Evolutionary conservation across 2,329 filamentous ascomycete species (phyloP).

Genomic region (Boeremia exigua): DNA sequence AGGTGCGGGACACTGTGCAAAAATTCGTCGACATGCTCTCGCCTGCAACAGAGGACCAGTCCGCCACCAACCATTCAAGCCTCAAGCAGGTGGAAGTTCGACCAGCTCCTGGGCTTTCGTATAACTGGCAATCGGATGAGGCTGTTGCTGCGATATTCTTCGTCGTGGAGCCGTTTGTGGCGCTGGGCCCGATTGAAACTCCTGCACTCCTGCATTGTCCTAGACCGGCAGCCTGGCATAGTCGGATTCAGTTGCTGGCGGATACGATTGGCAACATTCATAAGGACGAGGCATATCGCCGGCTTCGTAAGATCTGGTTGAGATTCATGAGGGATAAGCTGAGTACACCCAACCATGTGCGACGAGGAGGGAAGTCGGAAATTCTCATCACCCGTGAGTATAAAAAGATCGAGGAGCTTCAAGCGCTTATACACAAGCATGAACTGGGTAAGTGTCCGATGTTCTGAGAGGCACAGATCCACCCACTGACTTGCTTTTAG

Average conservation of each 20-base stretch:
- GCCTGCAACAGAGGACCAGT: background rate
- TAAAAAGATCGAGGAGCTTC: slow-evolving; percentile 7
- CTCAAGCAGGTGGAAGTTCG: background rate
- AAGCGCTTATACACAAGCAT: background rate
- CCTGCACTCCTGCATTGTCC: background rate
- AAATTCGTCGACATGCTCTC: slow-evolving; percentile 1
- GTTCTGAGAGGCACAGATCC: background rate
- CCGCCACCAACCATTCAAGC: background rate
- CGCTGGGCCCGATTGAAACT: background rate
- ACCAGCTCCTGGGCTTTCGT: background rate
- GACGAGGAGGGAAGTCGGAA: background rate
- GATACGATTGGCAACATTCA: background rate
- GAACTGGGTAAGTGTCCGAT: background rate
- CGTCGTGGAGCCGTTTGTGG: slow-evolving; percentile 15
- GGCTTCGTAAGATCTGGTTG: slow-evolving; percentile 1
- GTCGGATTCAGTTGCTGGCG: background rate
- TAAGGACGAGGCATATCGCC: background rate
- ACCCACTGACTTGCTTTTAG: background rate
- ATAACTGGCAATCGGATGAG: slow-evolving; percentile 12
- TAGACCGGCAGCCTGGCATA: background rate
- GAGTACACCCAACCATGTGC: background rate
- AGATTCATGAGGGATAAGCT: background rate
- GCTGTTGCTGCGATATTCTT: slow-evolving; percentile 9
- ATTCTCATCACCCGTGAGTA: background rate
- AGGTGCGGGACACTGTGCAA: slow-evolving; percentile 10